Conservation (phyloP, 2,329 filamentous ascomycete genomes). For the Trichophaea hybrida region DNA sequence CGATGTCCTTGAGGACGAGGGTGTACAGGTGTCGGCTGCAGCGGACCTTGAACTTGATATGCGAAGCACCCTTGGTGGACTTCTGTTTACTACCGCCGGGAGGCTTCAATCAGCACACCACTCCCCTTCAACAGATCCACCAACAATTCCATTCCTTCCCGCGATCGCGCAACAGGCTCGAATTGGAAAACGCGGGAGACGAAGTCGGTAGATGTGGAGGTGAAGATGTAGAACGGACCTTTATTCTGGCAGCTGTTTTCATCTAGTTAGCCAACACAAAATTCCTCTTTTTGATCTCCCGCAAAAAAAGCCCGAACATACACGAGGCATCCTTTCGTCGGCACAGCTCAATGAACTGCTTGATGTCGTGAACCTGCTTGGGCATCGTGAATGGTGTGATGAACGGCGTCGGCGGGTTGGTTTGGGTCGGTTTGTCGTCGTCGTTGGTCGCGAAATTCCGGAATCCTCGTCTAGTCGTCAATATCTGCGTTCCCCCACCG, state of each 20-base stretch:
- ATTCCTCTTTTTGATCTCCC: background rate
- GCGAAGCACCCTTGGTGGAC: constrained; percentile 79
- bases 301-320: constrained; percentile 38
- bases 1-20: constrained; percentile 91
- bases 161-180: background rate
- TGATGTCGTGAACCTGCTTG: constrained; percentile 96
- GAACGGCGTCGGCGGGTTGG: constrained; percentile 2
- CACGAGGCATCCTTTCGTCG: constrained; percentile 98
- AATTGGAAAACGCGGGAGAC: background rate
- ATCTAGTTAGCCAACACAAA: background rate
- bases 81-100: constrained; percentile 31
- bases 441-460: constrained; percentile 12
- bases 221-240: constrained; percentile 16
- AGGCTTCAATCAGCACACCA: constrained; percentile 6
- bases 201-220: background rate
- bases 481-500: background rate
- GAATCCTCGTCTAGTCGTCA: constrained; percentile 14
- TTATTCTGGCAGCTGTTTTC: constrained; percentile 64
- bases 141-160: background rate
- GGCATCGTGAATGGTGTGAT: constrained; percentile 67
- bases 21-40: constrained; percentile 96
- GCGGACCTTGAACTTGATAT: constrained; percentile 99
- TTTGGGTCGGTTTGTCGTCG: constrained; percentile 10
- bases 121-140: background rate
- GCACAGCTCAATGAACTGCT: constrained; percentile 99